Evolutionary conservation across 2,329 filamentous ascomycete species (phyloP), one percentile per base, ranked within the genome.

Genomic region (Microdochium nivale): DNA sequence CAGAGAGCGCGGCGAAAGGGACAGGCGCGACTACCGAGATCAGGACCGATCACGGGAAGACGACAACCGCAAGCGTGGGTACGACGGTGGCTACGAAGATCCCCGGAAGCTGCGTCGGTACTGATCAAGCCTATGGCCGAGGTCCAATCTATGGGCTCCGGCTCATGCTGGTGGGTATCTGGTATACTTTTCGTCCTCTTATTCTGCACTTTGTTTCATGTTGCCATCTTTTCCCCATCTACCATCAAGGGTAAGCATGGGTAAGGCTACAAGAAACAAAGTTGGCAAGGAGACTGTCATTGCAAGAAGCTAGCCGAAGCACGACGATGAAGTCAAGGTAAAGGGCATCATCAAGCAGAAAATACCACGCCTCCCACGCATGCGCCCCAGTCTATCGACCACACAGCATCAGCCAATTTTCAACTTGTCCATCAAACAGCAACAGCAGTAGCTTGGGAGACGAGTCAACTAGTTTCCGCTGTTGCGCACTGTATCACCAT

Each of bases 51-150:
- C 75, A 52, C 71, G 76, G 56, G 78, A 81, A 50, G 79, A 83
- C 59, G 79, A 80, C 58, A 75, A 72, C 69, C 70, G 81, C 65
- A 80, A 88, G 76, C 81, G 85, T 65, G 78, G 83, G 50, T 90
- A 87, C 69, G 90, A 95, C 64, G 84, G 84, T 65, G 80, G 81
- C 58, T 86, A 91, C 71, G 90, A 96, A 64, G 91, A 96, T 68
- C 80, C 82, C 49, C 70, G 80, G 53, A 86, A 86, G 68, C 65
- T 84, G 55, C 80, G 82, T 57, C 79, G 82, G 57, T 86, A 86
- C 70, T 67, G 40, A 44, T 44, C 40, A 24, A 44, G 21, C n/a
- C n/a, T 23, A 13, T 23, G 40, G 19, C 13, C 21, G 14, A 19
- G 21, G 14, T 16, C 25, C 35, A 27, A 25, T 40, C 47, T 13